phyloP scores from a whole-genome alignment of 805 yeast genomes.

The Monosporozyma aerobia region DNA sequence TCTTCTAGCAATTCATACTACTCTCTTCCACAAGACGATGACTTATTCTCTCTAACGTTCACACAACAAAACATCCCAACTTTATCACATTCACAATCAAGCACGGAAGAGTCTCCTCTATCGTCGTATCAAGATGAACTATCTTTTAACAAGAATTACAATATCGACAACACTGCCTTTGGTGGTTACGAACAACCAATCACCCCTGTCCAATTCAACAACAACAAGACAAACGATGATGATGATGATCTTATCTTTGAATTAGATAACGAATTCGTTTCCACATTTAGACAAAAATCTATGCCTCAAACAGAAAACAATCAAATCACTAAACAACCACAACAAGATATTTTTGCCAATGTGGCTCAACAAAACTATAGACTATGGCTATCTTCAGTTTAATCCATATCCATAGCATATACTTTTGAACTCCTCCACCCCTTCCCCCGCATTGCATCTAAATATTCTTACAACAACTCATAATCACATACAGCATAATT shows the following conservation, averaged over 20 bases:
- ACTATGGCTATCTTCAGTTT: conserved; percentile 20
- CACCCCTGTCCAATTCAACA: neutral
- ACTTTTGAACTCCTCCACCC: neutral
- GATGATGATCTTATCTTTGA: conserved; percentile 6
- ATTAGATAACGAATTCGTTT: conserved; percentile 2
- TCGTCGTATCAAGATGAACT: conserved; percentile 4
- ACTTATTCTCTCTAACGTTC: conserved; percentile 9
- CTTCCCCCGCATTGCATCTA: neutral
- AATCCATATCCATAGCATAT: neutral
- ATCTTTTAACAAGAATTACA: neutral
- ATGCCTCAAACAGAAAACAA: neutral
- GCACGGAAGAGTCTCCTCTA: neutral
- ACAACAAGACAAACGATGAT: neutral
- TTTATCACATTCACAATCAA: conserved; percentile 6
- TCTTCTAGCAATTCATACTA: neutral
- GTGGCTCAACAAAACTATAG: conserved; percentile 25
- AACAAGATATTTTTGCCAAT: conserved; percentile 12
- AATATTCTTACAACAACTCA: neutral
- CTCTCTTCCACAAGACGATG: conserved; percentile 6
- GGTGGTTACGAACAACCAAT: neutral
- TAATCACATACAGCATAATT: neutral
- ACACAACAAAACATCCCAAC: conserved; percentile 2
- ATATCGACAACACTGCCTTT: neutral
- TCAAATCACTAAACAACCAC: neutral
- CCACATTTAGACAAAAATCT: conserved; percentile 2